phyloP scores from a whole-genome alignment of 495 filamentous ascomycete species.

The Podospora didyma region DNA sequence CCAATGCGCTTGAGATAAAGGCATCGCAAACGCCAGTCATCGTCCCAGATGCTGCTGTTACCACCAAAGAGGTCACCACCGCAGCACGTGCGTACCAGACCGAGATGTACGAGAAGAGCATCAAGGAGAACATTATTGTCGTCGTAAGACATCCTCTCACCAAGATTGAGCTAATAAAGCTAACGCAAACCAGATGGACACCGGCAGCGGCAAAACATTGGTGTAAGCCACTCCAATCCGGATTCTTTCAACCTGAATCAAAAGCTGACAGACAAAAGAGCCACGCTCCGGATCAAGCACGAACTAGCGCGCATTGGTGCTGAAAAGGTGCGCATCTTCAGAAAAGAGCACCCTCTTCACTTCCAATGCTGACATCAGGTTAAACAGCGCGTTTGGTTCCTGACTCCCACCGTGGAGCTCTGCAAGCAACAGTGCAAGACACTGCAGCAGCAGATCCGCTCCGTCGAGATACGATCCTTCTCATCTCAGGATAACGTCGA shows the following conservation, averaged over 20 bases:
- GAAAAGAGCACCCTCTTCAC: background rate
- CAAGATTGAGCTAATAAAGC: too few species aligned
- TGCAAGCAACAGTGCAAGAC: conserved; percentile 59
- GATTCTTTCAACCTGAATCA: conserved; percentile 1
- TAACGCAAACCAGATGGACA: conserved; percentile 59
- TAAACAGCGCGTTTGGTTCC: conserved; percentile 64
- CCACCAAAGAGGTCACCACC: background rate
- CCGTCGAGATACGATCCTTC: conserved; percentile 52
- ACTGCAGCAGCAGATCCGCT: conserved; percentile 53
- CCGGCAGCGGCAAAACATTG: conserved; percentile 72
- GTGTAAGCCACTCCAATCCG: conserved; percentile 45
- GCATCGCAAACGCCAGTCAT: too few species aligned
- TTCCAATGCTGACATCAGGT: background rate
- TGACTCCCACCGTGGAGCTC: conserved; percentile 63
- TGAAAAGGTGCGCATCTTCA: conserved; percentile 52
- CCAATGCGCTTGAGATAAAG: too few species aligned
- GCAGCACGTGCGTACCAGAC: conserved; percentile 61
- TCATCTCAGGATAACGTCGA: conserved; percentile 63
- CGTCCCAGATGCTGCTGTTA: background rate
- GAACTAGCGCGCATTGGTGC: conserved; percentile 54
- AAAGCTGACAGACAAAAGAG: conserved; percentile 35
- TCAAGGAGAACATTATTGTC: conserved; percentile 66
- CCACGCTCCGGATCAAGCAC: conserved; percentile 58
- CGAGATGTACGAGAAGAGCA: conserved; percentile 71
- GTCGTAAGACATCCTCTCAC: conserved; percentile 43